Base-by-base conservation (phyloP, 1,284 basidiomycete genomes). In the Apiotrichum gamsii region DNA sequence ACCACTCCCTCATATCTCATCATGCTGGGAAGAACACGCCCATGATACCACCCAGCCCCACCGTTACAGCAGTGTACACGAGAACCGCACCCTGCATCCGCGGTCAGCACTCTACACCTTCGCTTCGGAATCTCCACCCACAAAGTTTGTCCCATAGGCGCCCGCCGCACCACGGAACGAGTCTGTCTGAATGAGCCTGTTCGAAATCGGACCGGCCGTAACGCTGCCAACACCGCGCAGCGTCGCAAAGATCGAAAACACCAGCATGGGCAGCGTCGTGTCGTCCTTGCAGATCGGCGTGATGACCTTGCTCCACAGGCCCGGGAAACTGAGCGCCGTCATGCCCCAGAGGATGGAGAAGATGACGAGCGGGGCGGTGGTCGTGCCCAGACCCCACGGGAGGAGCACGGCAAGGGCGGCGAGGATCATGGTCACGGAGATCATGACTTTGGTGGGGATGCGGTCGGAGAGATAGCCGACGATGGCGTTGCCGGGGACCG, bases 341-440 rank as follows among this genome's bases (percentile, higher is more conserved):
- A 62, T 31, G 8, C 61, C 67, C 39, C 64, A 69, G 2, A 59
- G 37, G 28, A 66, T 21, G 9, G 51, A 51, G 39, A 69, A 69
- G 3, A 49, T 41, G 3, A 65, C 49, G 14, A 69, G 47, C 10
- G 57, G 47, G 4, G 43, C 57, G n/a, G 53, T 25, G 5, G 52
- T 56, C 14, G 64, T 67, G 0, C 64, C 64, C 39, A 72, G 67
- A 1, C 72, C 72, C 70, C 72, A 74, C 16, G 72, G 47, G 25
- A 71, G 54, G 16, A 68, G 58, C 31, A 64, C 67, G 1, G 67
- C 47, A 1, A 67, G 32, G 1, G 65, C 61, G 2, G 62, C 55
- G 1, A 60, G 60, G 5, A 64, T 33, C 48, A 64, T 67, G 3
- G 64, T 64, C 28, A 62, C 39, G 8, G 52, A 32, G 21, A 72